These are phyloP conservation scores for Oxyria digyna DNA, from an alignment of 148 eudicot genomes.

Conservation along the genomic window DNA sequence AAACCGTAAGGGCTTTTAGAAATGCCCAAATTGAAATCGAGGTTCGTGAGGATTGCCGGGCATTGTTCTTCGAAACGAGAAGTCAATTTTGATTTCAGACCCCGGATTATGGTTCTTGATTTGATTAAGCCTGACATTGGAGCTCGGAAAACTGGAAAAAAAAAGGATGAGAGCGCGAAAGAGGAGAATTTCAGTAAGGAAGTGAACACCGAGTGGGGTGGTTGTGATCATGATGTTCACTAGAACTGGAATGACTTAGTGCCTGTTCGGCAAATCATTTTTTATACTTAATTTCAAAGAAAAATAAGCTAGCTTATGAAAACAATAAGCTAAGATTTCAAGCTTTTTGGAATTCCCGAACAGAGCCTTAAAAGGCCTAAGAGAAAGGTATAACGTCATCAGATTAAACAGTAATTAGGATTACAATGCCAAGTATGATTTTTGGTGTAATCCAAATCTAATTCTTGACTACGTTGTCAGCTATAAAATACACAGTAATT, in stretches of 20 bases:
- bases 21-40: slow-evolving; percentile 9
- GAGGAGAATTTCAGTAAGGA: too few species aligned
- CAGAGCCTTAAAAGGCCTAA: background rate
- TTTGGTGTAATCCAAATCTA: background rate
- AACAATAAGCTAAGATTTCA: too few species aligned
- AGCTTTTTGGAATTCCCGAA: too few species aligned
- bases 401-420: background rate
- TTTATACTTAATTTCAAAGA: too few species aligned
- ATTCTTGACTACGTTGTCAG: background rate
- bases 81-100: slow-evolving; percentile 22
- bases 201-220: too few species aligned
- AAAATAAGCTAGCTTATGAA: too few species aligned
- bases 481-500: background rate
- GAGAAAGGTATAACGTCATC: background rate
- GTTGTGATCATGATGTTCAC: background rate
- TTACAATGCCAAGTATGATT: background rate
- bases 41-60: slow-evolving; percentile 12
- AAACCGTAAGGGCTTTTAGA: slow-evolving; percentile 15
- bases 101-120: slow-evolving; percentile 18
- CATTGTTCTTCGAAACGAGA: background rate
- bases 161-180: background rate
- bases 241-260: background rate
- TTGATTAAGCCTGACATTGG: slow-evolving; percentile 21
- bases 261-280: too few species aligned
- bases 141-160: background rate